Conservation (phyloP, 2,329 filamentous ascomycete species). For the Pseudocercospora vitis region DNA sequence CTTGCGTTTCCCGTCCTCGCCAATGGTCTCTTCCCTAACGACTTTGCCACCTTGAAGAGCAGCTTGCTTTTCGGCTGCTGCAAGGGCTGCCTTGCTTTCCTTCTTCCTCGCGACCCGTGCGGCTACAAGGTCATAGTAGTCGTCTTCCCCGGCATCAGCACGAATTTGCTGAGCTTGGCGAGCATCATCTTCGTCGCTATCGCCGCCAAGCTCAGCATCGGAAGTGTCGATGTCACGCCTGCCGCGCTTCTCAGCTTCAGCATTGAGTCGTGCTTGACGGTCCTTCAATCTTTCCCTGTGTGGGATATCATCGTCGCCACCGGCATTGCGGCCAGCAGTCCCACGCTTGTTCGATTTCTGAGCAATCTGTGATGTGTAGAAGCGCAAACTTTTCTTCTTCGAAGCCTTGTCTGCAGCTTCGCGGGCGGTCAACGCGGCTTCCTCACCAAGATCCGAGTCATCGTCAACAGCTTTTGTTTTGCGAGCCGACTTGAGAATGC, state of each 20-base stretch:
- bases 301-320: conserved; percentile 80
- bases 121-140: conserved; percentile 89
- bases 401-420: conserved; percentile 83
- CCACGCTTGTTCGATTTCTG: conserved; percentile 89
- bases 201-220: conserved; percentile 66
- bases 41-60: conserved; percentile 60
- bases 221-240: conserved; percentile 59
- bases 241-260: conserved; percentile 83
- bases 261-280: conserved; percentile 79
- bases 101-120: conserved; percentile 65
- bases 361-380: conserved; percentile 96
- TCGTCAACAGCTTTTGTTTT: conserved; percentile 51
- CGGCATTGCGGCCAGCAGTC: conserved; percentile 68
- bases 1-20: conserved; percentile 82
- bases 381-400: conserved; percentile 88
- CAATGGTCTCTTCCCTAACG: conserved; percentile 67
- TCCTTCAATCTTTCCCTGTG: conserved; percentile 87
- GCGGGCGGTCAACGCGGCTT: conserved; percentile 72
- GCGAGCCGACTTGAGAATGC: conserved; percentile 17
- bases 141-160: conserved; percentile 58
- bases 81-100: conserved; percentile 69
- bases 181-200: conserved; percentile 65
- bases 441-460: conserved; percentile 91
- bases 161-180: conserved; percentile 54
- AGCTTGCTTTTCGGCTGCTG: conserved; percentile 57